Evolutionary conservation across 1,284 basidiomycete genomes (phyloP), one percentile per base, ranked within the genome.

Genomic region (Rhodotorula sp.): DNA sequence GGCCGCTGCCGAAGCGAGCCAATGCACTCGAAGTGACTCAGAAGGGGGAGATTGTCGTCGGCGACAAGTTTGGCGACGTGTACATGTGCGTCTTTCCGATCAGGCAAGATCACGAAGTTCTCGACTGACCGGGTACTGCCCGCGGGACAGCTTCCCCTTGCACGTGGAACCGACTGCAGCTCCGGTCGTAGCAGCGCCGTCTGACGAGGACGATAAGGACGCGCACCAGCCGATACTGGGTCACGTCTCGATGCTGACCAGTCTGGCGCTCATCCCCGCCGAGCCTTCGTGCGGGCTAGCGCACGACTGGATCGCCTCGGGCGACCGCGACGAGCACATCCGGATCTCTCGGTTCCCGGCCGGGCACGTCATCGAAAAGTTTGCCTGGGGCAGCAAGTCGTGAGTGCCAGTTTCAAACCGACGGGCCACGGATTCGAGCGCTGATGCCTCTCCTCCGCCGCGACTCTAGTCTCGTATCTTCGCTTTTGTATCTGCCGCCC

Each of bases 261-360:
- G 85, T 2, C 88, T 91, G 79, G 77, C 88, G 55, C 85, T 95
- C 64, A 86, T 88, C 31, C 70, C 69, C 21, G 62, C 60, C 18
- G 28, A 60, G 10, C 43, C 49, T 0, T 79, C 80, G 0, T 88
- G 91, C 78, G 87, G 89, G 23, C 12, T 66, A 5, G 1, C 8
- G 23, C 60, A 38, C 55, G 60, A 85, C 68, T 88, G 85, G 78
- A 88, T 97, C 77, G 85, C 95, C 76, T 92, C 92, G 0, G 89
- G 91, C 0, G 94, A 97, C 80, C 83, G 94, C 59, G 94, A 97
- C 79, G 94, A 97, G 79, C 94, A 97, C 79, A 89, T 97, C 65
- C 85, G 94, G 64, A 86, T 95, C n/a, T 93, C 90, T 78, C 87
- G 90, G 86, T 97, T 87, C 79, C 94, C 94, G 0, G 84, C 89